Evolutionary conservation across 257 asterid species (phyloP), one percentile per base, ranked within the genome.

Genomic region (Solanum pennellii): DNA sequence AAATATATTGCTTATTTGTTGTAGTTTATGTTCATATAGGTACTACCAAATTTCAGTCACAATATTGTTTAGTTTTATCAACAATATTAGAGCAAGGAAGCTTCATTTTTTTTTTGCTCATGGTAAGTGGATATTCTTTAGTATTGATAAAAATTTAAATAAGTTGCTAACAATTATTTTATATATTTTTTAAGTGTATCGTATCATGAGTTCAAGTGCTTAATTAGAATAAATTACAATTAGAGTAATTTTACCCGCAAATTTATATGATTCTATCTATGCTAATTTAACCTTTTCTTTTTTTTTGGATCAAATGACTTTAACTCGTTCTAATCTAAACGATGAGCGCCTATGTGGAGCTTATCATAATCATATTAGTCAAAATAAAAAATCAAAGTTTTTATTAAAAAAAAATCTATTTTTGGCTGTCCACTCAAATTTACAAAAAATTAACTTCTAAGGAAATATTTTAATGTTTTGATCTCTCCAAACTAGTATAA

Each of bases 301-400:
- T 9, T 60, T 60, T 2, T 62, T 23, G 35, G 39, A 1, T 62
- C 16, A 62, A 62, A 12, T 23, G 13, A n/a, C 29, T 10, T 62
- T 62, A 0, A 4, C 71, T 62, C 7, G 15, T 23, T 62, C 4
- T 52, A 52, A 62, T 5, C 31, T 62, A 62, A 23, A 62, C 15
- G 0, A 11, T n/a, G 7, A 4, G 1, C 8, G 8, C 1, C 4
- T 62, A 60, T 1, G 12, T 18, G 4, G 10, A 52, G n/a, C 65
- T 56, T 56, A 18, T 56, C n/a, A 56, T 12, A 21, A 2, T 60
- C 23, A 52, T 16, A 52, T 52, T 60, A 60, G 14, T 60, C 13
- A 60, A 9, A 60, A 1, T 60, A 25, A 59, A 59, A 59, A 59
- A 27, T 60, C 27, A 21, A 9, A 2, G 1, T 60, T 21, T 3